Base-by-base conservation (phyloP, 2,329 filamentous ascomycete species). In the Curvularia eragrostidis region DNA sequence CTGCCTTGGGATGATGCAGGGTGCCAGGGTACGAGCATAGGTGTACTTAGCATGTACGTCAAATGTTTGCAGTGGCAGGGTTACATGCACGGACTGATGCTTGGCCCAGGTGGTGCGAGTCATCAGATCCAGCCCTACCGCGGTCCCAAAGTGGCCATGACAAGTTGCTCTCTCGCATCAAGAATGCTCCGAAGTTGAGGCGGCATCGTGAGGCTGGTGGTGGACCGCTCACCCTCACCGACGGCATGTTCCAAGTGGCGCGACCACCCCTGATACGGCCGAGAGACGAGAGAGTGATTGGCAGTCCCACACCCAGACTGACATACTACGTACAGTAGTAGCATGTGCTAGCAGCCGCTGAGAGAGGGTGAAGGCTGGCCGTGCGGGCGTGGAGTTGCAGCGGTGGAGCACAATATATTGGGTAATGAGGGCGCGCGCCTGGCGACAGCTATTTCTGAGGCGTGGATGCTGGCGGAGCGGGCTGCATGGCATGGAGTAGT, bases 371-470 rank as follows among this genome's bases (percentile, higher is more conserved):
- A 54, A 28, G 28, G 21, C 51, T 48, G 39, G 46, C 23, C 39
- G 48, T 36, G 49, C 30, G 47, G 26, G 18, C 36, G 36, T 42
- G 38, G 43, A 32, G 42, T 36, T 30, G 28, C 30, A 12, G 30
- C 28, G 28, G 55, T 58, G 55, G 55, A 58, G 43, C 28, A 38
- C 43, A 51, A 51, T 51, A 41, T 58, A 51, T 50, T 55, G 55
- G 47, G 44, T 44, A 47, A 47, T 55, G 56, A 28, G 47, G 9
- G 43, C 46, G 52, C 51, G 56, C 39, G 41, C 32, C 30, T 58
- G 48, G 56, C 56, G 54, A 41, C 46, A 19, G 41, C 23, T 43
- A 32, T 36, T 58, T 44, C 10, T 36, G 39, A 26, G 34, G 41
- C 46, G 38, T 58, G 49, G 48, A 46, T 41, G 41, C 28, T 38